Base-by-base conservation (phyloP, 2,329 filamentous ascomycete genomes). In the Hypoxylon sp. region DNA sequence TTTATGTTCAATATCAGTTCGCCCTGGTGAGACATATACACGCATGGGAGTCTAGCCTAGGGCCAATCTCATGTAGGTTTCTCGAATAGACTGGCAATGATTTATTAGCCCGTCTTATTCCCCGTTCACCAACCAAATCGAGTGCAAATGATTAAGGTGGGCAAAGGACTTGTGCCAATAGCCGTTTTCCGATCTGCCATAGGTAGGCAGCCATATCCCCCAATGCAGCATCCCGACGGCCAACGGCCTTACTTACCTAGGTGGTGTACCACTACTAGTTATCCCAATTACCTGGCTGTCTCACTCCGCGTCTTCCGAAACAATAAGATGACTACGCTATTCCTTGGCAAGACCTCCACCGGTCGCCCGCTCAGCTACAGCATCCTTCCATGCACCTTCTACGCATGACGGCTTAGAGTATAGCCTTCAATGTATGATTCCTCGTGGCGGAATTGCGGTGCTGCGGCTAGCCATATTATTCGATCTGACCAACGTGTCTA, bases 341-440 rank as follows among this genome's bases (percentile, higher is more conserved):
- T 42, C 46, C 31, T 62, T 37, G 29, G 39, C 24, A 29, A 17
- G 33, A 35, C 51, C 26, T 19, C 46, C 35, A 37, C 29, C 24
- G 31, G 51, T 44, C 26, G 44, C 46, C 39, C 44, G 11, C 44
- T 65, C 33, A 39, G 48, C 48, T 60, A 47, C 57, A 26, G 51
- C 47, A 59, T 51, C 46, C 65, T 71, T 71, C 68, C 57, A 68
- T 66, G 65, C 65, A 63, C 42, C 59, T 71, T 71, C 69, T 51
- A 71, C 54, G 69, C 63, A 61, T 31, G 39, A 24, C 33, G 52
- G 63, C 59, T 50, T 48, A 39, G 55, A 33, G 35, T 44, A 61
- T 53, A 57, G 31, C 31, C 29, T 17, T 17, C n/a, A n/a, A 60
- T 59, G 62, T 55, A 58, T 46, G 59, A 37, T 63, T 60, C 66